Evolutionary conservation across 805 yeast genomes (phyloP).

Genomic region (Starmerella powellii): DNA sequence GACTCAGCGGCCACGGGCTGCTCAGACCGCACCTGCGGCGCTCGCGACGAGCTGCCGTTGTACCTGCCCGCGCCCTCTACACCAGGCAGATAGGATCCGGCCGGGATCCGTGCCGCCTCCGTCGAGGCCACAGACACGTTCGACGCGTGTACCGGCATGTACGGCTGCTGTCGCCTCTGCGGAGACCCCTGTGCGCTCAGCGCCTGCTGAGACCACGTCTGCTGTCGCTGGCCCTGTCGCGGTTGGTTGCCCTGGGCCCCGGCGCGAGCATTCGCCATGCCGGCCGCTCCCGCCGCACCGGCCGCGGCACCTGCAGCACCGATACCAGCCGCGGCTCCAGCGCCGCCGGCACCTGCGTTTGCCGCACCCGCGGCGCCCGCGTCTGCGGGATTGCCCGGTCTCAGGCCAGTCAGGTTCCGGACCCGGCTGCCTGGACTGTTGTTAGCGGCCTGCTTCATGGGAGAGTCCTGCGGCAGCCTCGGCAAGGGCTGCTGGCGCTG

Average conservation of each 20-base stretch:
- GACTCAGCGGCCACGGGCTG: conserved; percentile 1
- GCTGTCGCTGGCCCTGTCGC: conserved; percentile 5
- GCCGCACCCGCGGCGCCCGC: conserved; percentile 5
- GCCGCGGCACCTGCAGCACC: conserved; percentile 1
- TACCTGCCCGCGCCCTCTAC: conserved; percentile 17
- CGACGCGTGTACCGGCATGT: background rate
- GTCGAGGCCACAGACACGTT: conserved; percentile 11
- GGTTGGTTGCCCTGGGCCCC: background rate
- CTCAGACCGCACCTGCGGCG: conserved; percentile 22
- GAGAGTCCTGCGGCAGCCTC: no score
- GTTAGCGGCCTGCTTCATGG: no score
- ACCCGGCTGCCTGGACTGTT: background rate
- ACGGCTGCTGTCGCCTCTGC: no score
- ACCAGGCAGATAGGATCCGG: conserved; percentile 26
- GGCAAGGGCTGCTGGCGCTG: no score
- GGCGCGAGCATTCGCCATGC: conserved; percentile 1
- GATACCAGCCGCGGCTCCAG: conserved; percentile 3
- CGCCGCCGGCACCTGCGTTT: conserved; percentile 1
- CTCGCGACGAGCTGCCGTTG: conserved; percentile 27
- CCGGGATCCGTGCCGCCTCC: conserved; percentile 22
- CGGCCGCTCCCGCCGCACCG: conserved; percentile 1
- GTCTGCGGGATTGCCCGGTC: background rate
- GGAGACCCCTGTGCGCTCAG: background rate
- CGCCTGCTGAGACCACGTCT: conserved; percentile 12
- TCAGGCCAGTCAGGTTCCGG: no score